Percentiles rank a stretch among this genome's conserved stretches.
Evolutionary conservation across 2,329 filamentous ascomycete genomes (phyloP).

Genomic region (Alternaria angustiovoidea): DNA sequence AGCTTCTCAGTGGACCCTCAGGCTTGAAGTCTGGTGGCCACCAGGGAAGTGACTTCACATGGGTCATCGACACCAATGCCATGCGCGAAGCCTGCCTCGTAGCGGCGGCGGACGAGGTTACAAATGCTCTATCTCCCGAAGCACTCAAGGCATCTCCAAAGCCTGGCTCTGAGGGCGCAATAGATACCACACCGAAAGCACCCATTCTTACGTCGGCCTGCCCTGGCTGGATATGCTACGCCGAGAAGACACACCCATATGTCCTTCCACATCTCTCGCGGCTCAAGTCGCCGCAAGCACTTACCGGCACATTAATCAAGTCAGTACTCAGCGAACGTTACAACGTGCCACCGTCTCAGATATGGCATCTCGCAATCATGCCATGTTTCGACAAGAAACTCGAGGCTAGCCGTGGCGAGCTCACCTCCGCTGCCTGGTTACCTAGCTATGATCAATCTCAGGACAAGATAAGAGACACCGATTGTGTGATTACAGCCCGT

Average conservation of each 20-base stretch:
- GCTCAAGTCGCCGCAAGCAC: constrained; percentile 91
- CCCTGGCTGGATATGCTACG: constrained; percentile 98
- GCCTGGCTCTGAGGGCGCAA: constrained; percentile 43
- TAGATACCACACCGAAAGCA: constrained; percentile 58
- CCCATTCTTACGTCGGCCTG: constrained; percentile 89
- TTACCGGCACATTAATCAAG: constrained; percentile 90
- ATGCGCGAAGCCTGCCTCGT: constrained; percentile 85
- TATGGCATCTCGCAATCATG: constrained; percentile 97
- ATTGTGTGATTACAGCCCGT: constrained; percentile 97
- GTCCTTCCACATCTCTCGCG: constrained; percentile 89
- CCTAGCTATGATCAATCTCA: constrained; percentile 33
- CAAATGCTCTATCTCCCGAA: constrained; percentile 44
- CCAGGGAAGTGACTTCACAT: constrained; percentile 80
- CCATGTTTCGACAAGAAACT: constrained; percentile 99
- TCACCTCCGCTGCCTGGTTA: constrained; percentile 81
- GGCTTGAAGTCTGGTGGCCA: constrained; percentile 76
- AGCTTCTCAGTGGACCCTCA: constrained; percentile 74
- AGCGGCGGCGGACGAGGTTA: constrained; percentile 58
- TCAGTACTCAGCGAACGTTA: constrained; percentile 78
- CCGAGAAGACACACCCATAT: constrained; percentile 96
- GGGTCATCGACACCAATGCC: constrained; percentile 89
- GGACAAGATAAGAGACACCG: constrained; percentile 77
- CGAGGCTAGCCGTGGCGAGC: constrained; percentile 90
- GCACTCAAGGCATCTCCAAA: constrained; percentile 30
- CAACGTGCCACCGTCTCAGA: constrained; percentile 75